phyloP scores from a whole-genome alignment of 176 grass and related monocot genomes.

The Alopecurus myosuroides region DNA sequence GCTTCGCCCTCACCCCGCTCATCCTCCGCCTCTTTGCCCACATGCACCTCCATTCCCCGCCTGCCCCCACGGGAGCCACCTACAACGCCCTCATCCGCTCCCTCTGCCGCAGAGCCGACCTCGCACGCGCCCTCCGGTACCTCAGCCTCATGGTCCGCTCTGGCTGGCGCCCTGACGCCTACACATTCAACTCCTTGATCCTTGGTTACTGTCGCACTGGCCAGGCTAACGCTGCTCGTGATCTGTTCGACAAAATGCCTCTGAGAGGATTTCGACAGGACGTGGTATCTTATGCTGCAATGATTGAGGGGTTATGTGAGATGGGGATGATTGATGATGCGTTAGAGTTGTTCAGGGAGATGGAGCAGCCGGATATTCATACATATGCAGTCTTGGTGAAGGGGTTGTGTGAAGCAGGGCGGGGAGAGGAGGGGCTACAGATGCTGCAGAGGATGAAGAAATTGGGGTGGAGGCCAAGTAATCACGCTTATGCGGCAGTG shows the following conservation, averaged over 20 bases:
- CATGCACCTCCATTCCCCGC: conserved; percentile 27
- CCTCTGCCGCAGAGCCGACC: conserved; percentile 41
- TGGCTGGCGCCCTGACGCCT: conserved; percentile 30
- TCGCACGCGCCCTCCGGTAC: conserved; percentile 26
- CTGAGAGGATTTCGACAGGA: conserved; percentile 25
- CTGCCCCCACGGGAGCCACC: conserved; percentile 12
- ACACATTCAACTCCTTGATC: conserved; percentile 46
- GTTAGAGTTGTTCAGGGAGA: conserved; percentile 30
- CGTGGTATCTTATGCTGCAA: conserved; percentile 21
- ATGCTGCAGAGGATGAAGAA: conserved; percentile 35
- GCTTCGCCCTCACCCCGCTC: conserved; percentile 17
- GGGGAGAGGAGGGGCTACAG: conserved; percentile 31
- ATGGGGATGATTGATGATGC: conserved; percentile 29
- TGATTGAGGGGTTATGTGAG: conserved; percentile 36
- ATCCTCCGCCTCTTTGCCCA: conserved; percentile 39
- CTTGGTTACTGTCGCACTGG: background rate
- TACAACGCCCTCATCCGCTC: conserved; percentile 44
- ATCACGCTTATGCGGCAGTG: conserved; percentile 19
- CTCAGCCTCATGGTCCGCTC: conserved; percentile 54
- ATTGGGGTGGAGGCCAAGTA: conserved; percentile 31
- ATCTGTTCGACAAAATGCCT: conserved; percentile 46
- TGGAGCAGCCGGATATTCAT: conserved; percentile 22
- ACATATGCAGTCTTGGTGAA: conserved; percentile 20
- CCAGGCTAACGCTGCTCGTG: background rate
- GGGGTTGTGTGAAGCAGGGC: conserved; percentile 32